phyloP scores from a whole-genome alignment of 2,329 filamentous ascomycete genomes.

The Drechslerella dactyloides region DNA sequence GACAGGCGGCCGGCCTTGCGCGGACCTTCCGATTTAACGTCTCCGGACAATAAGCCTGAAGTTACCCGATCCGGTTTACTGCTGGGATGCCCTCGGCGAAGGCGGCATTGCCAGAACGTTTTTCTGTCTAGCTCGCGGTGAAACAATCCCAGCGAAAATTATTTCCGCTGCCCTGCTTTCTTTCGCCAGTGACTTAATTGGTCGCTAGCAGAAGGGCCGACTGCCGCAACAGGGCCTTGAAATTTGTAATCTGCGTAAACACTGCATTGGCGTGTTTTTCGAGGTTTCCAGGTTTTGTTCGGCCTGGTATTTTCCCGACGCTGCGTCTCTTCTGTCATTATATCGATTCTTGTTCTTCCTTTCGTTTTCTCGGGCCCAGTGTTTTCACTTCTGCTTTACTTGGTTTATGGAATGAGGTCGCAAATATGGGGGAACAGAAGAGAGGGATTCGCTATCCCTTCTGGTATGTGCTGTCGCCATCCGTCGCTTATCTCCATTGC shows the following conservation, averaged over 20 bases:
- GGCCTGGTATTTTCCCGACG: constrained; percentile 1
- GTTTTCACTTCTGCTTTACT: constrained; percentile 1
- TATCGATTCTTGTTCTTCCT: background rate
- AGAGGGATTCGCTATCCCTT: constrained; percentile 47
- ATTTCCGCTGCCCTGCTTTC: constrained; percentile 21
- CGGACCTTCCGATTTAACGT: constrained; percentile 11
- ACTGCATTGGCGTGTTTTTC: constrained; percentile 13
- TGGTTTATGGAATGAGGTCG: constrained; percentile 26
- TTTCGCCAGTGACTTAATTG: background rate
- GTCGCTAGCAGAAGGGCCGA: background rate
- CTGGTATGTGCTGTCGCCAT: constrained; percentile 25
- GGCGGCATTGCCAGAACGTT: background rate
- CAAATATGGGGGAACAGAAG: constrained; percentile 41
- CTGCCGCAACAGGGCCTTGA: constrained; percentile 2
- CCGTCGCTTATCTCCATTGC: constrained; percentile 16
- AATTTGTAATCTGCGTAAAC: constrained; percentile 40
- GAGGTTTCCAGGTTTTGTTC: constrained; percentile 6
- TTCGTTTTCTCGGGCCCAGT: too few relatives aligned
- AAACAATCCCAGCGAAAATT: constrained; percentile 25
- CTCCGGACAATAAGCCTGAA: constrained; percentile 7
- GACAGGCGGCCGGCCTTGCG: constrained; percentile 4
- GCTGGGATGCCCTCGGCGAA: constrained; percentile 23
- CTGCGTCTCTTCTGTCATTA: background rate
- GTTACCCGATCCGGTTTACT: constrained; percentile 35
- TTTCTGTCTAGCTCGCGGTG: constrained; percentile 22